Evolutionary conservation across 345 rosid genomes (phyloP), one percentile per base, ranked within the genome.

Genomic region (Gossypium australe): DNA sequence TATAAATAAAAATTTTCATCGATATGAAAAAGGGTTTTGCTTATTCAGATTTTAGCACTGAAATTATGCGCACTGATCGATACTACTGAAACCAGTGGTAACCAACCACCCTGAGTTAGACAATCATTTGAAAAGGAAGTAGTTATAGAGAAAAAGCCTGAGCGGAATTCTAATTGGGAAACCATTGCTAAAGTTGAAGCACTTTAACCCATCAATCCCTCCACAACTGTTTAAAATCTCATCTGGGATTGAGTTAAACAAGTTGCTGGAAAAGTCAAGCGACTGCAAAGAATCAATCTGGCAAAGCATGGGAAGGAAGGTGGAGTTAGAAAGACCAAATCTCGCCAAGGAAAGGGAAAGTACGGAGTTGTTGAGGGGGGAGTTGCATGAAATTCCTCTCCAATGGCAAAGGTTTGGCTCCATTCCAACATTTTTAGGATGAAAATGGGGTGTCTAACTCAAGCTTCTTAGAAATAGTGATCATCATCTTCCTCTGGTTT

Each of bases 211-310:
- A 22, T 58, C 59, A 16, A 89, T 82, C 74, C 38, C 45, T 38
- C 87, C 86, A 62, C 97, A 89, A 17, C 52, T 59, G 16, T 43
- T 60, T 25, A 85, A 18, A 75, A 89, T 88, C 44, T 56, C 87
- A 53, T 16, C 65, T 24, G 93, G 92, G 74, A 92, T 84, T 68
- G 78, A 82, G 75, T 68, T 17, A 45, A 94, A 81, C 2, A 3
- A 20, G 84, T 90, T 94, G 76, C 59, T 9, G 18, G 94, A 92
- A 29, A 81, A 76, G 68, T 90, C 84, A 60, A 94, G 90, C 67
- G 38, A 75, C 77, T 79, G 84, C 74, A 90, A 78, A 78, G 97
- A 81, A 51, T 76, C 64, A 78, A 92, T 83, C 64, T 82, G 56
- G 86, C 90, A 94, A 70, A 82, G 72, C 22, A 72, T 44, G 60